phyloP scores from a whole-genome alignment of 73 alveolate species.

The Blepharisma japonicum region DNA sequence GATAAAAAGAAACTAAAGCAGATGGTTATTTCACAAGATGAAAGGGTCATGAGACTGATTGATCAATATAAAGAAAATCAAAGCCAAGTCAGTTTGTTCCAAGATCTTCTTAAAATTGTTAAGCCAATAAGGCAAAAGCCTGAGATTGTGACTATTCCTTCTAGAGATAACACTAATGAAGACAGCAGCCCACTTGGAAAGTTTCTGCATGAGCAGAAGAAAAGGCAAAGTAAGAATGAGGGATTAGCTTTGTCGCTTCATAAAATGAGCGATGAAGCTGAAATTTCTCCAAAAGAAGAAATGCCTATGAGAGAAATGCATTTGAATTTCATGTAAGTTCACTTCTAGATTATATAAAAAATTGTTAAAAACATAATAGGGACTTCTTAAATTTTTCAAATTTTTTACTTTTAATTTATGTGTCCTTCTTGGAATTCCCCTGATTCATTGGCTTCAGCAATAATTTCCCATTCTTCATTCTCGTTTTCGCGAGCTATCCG shows the following conservation, averaged over 20 bases:
- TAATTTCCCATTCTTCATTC: too few species aligned
- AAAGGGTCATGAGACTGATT: background rate
- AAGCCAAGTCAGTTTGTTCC: background rate
- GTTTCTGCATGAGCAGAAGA: conserved; percentile 18
- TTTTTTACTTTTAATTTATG: too few species aligned
- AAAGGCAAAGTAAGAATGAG: background rate
- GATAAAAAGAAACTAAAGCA: conserved; percentile 6
- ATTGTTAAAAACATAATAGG: too few species aligned
- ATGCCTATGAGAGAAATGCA: too few species aligned
- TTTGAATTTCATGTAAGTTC: too few species aligned
- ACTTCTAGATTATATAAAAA: too few species aligned
- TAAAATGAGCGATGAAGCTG: background rate
- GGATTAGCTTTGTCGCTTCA: background rate
- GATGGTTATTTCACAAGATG: background rate
- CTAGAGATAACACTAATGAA: background rate
- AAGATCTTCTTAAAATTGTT: background rate
- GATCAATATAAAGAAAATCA: conserved; percentile 9
- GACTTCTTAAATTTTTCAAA: too few species aligned
- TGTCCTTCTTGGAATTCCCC: too few species aligned
- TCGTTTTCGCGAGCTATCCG: too few species aligned
- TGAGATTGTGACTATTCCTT: background rate
- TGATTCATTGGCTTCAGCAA: too few species aligned
- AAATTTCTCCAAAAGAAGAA: too few species aligned
- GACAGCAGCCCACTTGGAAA: conserved; percentile 18
- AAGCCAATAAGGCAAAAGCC: conserved; percentile 26